phyloP scores from a whole-genome alignment of 2,329 filamentous ascomycete genomes.

The Parasarocladium wereldwijsianum region DNA sequence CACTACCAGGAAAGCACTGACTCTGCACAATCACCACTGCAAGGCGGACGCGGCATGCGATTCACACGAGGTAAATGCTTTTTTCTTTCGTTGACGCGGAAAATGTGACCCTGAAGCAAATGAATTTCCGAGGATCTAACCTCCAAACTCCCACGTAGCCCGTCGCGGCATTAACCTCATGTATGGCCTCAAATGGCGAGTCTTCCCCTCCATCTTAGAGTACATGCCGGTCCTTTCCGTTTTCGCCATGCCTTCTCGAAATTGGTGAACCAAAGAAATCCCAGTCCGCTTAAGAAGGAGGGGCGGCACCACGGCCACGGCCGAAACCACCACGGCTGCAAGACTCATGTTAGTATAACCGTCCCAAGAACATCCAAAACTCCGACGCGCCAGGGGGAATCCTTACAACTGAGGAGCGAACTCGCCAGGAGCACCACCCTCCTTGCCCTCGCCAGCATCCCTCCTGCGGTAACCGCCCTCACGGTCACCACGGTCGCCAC shows the following conservation, averaged over 20 bases:
- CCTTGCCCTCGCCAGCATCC: slow-evolving; percentile 75
- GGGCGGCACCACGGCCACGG: slow-evolving; percentile 70
- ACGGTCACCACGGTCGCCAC: slow-evolving; percentile 62
- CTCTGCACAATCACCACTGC: too few relatives aligned
- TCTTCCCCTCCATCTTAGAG: slow-evolving; percentile 27
- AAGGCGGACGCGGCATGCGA: too few relatives aligned
- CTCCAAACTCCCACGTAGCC: slow-evolving; percentile 27
- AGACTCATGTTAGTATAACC: slow-evolving; percentile 18
- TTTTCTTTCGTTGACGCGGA: slow-evolving; percentile 21
- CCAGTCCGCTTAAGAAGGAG: slow-evolving; percentile 42
- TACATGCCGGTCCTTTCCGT: slow-evolving; percentile 30
- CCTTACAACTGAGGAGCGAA: slow-evolving; percentile 82
- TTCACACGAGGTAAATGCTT: too few relatives aligned
- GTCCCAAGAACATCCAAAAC: neutral
- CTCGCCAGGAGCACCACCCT: slow-evolving; percentile 81
- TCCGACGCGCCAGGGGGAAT: slow-evolving; percentile 6
- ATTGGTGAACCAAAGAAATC: slow-evolving; percentile 25
- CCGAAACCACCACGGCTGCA: slow-evolving; percentile 71
- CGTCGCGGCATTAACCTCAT: slow-evolving; percentile 4
- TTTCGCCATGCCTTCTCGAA: slow-evolving; percentile 27
- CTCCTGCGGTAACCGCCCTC: slow-evolving; percentile 88
- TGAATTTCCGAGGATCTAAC: slow-evolving; percentile 32
- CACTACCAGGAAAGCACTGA: too few relatives aligned
- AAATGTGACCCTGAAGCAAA: slow-evolving; percentile 30
- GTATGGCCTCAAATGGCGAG: slow-evolving; percentile 5